phyloP scores from a whole-genome alignment of 257 asterid genomes.

The Striga asiatica region DNA sequence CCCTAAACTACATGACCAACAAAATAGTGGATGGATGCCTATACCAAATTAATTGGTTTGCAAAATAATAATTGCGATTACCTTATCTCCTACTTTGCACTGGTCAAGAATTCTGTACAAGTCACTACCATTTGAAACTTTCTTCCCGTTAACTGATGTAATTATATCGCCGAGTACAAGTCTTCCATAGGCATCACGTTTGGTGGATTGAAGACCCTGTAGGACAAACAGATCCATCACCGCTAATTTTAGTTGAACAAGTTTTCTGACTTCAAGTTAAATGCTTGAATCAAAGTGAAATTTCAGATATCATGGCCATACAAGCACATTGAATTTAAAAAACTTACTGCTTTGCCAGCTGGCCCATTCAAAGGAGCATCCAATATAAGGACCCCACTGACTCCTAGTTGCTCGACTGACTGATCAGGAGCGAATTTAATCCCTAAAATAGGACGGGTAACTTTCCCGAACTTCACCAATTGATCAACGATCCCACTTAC shows the following conservation, averaged over 20 bases:
- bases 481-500: conserved; percentile 95
- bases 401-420: conserved; percentile 95
- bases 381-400: conserved; percentile 90
- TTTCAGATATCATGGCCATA: neutral
- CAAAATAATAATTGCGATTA: conserved; percentile 12
- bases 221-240: conserved; percentile 11
- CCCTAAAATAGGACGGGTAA: conserved; percentile 90
- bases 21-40: too few relatives aligned
- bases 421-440: conserved; percentile 97
- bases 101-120: conserved; percentile 94
- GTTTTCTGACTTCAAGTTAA: neutral
- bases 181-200: conserved; percentile 89
- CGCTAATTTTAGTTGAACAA: neutral
- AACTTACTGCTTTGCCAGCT: conserved; percentile 99
- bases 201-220: conserved; percentile 89
- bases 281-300: neutral
- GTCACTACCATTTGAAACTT: conserved; percentile 79
- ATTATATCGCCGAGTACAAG: conserved; percentile 84
- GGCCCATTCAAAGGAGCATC: conserved; percentile 97
- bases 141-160: conserved; percentile 85
- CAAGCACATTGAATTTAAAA: neutral
- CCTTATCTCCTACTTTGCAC: conserved; percentile 91
- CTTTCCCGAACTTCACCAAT: conserved; percentile 84
- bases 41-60: neutral
- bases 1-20: too few relatives aligned